Base-by-base conservation (phyloP, 331 rosid species). In the Acacia concinna region DNA sequence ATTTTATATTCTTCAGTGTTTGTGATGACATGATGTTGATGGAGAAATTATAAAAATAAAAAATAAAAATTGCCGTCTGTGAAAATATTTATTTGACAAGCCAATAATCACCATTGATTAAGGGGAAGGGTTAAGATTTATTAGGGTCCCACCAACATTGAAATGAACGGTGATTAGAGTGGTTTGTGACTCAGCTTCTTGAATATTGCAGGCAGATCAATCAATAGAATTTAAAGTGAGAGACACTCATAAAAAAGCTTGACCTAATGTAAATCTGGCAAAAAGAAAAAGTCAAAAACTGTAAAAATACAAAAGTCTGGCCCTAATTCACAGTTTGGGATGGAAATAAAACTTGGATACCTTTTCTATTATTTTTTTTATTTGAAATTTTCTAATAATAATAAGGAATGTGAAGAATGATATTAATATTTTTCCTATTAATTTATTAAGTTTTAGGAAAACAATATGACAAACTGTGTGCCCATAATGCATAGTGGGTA, bases 401-500 rank as follows among this genome's bases (percentile, higher is more conserved):
- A 8, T n/a, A n/a, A n/a, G n/a, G n/a, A n/a, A n/a, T 54, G 62
- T 21, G 30, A 54, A 21, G 27, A 54, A 52, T 52, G 14, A 0
- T 54, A 21, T 54, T 21, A 21, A 54, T 54, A 8, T 27, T 35
- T 71, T 59, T 37, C 2, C 2, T 65, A 12, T 59, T 47, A 41
- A 21, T 20, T 62, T 11, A 49, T 20, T 8, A 51, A 81, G 17
- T 34, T 70, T 13, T 54, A 52, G 23, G 66, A 57, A 52, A 65
- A 44, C 57, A 71, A 82, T 54, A 59, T 74, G 87, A 83, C 84
- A 87, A 83, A 81, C 41, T 79, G 78, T 60, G 59, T 81, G 82
- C 68, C 88, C 90, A 86, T 71, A 47, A 81, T 76, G 74, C 87
- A 87, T 82, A 91, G 93, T 92, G 95, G 93, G 95, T 86, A 91